Conservation (phyloP, 2,329 filamentous ascomycete genomes). For the Metarhizium sp. region DNA sequence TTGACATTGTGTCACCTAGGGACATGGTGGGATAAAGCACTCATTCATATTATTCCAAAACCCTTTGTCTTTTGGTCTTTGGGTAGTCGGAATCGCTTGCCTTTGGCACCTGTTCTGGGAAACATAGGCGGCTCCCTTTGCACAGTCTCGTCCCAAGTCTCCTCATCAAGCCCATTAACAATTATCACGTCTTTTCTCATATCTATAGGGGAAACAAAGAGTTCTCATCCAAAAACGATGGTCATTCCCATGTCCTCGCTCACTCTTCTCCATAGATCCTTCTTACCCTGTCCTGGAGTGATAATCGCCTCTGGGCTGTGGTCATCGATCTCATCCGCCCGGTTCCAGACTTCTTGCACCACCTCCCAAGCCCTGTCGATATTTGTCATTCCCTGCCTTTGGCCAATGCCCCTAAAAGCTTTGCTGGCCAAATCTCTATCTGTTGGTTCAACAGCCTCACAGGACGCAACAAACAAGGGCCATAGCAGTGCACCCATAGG, state of each 20-base stretch:
- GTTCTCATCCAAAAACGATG: conserved; percentile 46
- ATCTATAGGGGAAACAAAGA: neutral
- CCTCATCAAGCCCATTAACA: neutral
- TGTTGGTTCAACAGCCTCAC: conserved; percentile 40
- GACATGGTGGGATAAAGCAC: no score
- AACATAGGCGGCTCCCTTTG: neutral
- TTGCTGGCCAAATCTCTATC: conserved; percentile 43
- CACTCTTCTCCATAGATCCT: conserved; percentile 46
- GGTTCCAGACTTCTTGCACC: conserved; percentile 51
- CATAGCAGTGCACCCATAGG: conserved; percentile 56
- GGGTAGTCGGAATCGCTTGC: no score
- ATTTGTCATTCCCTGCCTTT: conserved; percentile 55
- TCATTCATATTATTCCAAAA: no score
- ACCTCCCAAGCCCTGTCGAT: conserved; percentile 53
- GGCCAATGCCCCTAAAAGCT: conserved; percentile 43
- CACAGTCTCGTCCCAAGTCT: neutral
- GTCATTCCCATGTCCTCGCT: conserved; percentile 48
- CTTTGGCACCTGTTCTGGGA: no score
- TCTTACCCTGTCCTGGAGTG: conserved; percentile 7
- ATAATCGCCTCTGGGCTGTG: conserved; percentile 8
- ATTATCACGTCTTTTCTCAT: neutral
- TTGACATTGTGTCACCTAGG: no score
- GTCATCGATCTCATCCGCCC: conserved; percentile 31
- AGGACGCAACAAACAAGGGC: conserved; percentile 55
- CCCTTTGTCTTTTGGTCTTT: no score